Evolutionary conservation across 2,329 filamentous ascomycete genomes (phyloP), one percentile per base, ranked within the genome.

Genomic region (Emericellopsis cladophorae): DNA sequence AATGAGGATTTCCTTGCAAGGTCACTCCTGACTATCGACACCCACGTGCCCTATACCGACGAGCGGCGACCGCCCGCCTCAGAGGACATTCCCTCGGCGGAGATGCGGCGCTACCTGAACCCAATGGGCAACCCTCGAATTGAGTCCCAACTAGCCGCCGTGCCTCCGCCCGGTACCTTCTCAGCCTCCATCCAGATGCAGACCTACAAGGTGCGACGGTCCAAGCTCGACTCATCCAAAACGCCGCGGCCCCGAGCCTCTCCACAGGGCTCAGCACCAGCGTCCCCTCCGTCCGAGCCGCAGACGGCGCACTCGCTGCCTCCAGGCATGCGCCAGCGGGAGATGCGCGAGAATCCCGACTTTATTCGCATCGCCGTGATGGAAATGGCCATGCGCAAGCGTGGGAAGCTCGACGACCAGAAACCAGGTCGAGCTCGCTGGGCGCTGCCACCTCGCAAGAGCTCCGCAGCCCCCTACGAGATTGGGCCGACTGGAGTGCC

Each of bases 181-280:
- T 79, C 76, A 12, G 76, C 79, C 22, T 81, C 79, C 2, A 82
- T 83, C 44, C 78, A 82, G 54, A 81, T 83, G 78, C 76, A 81
- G 51, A 83, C 79, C 1, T 83, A 83, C 64, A 77, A 76, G 52
- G 67, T 76, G 29, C 69, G 70, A 50, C 66, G 67, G 31, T 68
- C 66, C 23, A 65, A 62, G 45, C 62, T 60, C 40, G 49, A 57
- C 32, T 50, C 60, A 18, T 42, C 54, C 44, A 51, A 31, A 10
- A 36, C 38, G 14, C 26, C 39, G 32, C 21, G 26, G 24, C 42
- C 42, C 11, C 26, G 24, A 6, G 16, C 37, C n/a, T 33, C 38
- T 10, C 33, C 39, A 21, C 59, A 62, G 43, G 54, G 56, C 39
- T 47, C 62, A 23, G 46, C 45, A 41, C 52, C 56, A 42, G 48